A percentile compares a stretch with the other conserved stretches of the same genome.
These are phyloP conservation scores for Naematelia aurantialba DNA, from an alignment of 768 basidiomycete genomes.

Conservation along the genomic window DNA sequence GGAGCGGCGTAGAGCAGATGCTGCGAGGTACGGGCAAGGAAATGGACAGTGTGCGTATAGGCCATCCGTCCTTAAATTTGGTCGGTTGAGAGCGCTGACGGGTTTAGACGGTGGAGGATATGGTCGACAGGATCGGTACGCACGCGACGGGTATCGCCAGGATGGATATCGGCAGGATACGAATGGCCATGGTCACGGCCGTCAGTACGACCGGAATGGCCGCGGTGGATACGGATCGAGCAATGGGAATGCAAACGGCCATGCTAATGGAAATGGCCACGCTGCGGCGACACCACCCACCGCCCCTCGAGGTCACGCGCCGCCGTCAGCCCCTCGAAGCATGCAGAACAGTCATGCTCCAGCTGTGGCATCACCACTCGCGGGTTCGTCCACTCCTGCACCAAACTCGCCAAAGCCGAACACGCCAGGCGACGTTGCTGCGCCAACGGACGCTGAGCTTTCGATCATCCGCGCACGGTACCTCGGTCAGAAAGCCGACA, in stretches of 20 bases:
- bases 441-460: slow-evolving; percentile 66
- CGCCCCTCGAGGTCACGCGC: slow-evolving; percentile 60
- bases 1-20: slow-evolving; percentile 53
- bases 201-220: slow-evolving; percentile 12
- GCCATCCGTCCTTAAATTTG: not conserved
- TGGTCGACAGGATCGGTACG: slow-evolving; percentile 20
- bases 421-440: slow-evolving; percentile 27
- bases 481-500: slow-evolving; percentile 58
- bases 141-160: too few species aligned
- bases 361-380: slow-evolving; percentile 15
- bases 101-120: slow-evolving; percentile 9
- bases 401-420: slow-evolving; percentile 18
- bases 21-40: slow-evolving; percentile 51
- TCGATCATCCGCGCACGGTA: slow-evolving; percentile 84
- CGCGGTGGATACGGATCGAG: not conserved
- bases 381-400: slow-evolving; percentile 51
- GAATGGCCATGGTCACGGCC: slow-evolving; percentile 9
- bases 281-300: slow-evolving; percentile 56
- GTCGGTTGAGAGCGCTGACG: slow-evolving; percentile 27
- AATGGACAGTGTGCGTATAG: slow-evolving; percentile 53
- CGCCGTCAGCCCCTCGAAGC: slow-evolving; percentile 53
- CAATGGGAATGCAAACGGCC: not conserved
- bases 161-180: slow-evolving; percentile 6
- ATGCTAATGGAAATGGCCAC: slow-evolving; percentile 2
- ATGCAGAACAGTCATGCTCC: slow-evolving; percentile 20